Evolutionary conservation across 1,284 basidiomycete species (phyloP), one percentile per base, ranked within the genome.

Genomic region (Moesziomyces parantarcticus): DNA sequence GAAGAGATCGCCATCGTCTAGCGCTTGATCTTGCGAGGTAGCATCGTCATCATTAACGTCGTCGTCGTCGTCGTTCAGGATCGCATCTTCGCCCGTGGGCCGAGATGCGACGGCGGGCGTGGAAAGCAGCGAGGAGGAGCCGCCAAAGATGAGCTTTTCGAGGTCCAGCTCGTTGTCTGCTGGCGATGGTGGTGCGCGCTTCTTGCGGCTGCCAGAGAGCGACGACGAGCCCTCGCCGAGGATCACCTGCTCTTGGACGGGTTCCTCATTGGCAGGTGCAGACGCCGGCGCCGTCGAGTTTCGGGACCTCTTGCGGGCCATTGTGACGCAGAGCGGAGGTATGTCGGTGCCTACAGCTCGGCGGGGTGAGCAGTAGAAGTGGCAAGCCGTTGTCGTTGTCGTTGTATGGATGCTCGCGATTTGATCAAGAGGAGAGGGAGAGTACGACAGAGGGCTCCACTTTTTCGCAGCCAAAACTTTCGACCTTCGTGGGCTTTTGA

Each of bases 131-230:
- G 57, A 63, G 14, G 64, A 67, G 7, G 57, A 58, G 23, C 65
- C 65, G 11, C 70, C 64, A 48, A 74, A 74, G 53, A 74, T 74
- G 51, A 74, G 65, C 52, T 74, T 74, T 47, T 74, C 71, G 9
- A 73, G 60, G 22, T 67, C 64, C 47, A 73, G 70, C 50, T 73
- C 70, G 40, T 63, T 60, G 40, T 57, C 53, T 18, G 64, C 64
- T 2, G 70, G 70, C 21, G 64, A 64, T 22, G 70, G 64, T 6
- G 70, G 70, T 8, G 70, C 46, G 16, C 64, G 58, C 50, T 68
- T 67, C 45, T 67, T 73, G 32, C 57, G 57, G 29, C 70, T 67
- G 23, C 70, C 64, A 18, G 70, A 50, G 9, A 25, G 54, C 21
- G 29, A 42, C 49, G 36, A 21, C 8, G n/a, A 39, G 36, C 55